phyloP scores from a whole-genome alignment of 1,139 yeast species.

The Eremothecium coryli region DNA sequence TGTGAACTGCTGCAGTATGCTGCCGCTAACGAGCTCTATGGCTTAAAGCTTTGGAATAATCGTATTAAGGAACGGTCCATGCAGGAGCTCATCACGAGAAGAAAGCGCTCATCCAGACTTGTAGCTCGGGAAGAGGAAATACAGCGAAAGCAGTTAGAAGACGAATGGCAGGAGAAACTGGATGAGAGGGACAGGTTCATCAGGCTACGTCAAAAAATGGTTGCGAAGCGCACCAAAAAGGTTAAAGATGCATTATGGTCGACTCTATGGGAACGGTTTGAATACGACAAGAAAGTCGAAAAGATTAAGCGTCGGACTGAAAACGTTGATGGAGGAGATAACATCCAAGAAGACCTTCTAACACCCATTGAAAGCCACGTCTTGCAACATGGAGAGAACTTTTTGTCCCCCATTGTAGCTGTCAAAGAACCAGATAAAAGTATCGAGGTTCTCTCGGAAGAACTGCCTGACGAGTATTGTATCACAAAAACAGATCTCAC shows the following conservation, averaged over 20 bases:
- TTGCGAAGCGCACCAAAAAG: constrained; percentile 19
- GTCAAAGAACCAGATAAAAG: constrained; percentile 7
- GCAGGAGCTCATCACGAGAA: constrained; percentile 23
- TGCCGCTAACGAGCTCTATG: constrained; percentile 22
- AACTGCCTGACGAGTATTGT: constrained; percentile 25
- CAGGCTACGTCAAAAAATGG: constrained; percentile 20
- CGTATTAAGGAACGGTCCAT: constrained; percentile 24
- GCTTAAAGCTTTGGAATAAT: constrained; percentile 21
- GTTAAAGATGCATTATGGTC: constrained; percentile 26
- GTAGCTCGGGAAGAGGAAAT: constrained; percentile 29
- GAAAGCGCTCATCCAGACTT: constrained; percentile 30
- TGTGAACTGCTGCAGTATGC: constrained; percentile 14
- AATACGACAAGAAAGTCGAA: constrained; percentile 20
- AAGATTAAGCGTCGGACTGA: constrained; percentile 10
- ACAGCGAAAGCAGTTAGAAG: constrained; percentile 24
- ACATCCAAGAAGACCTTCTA: background rate
- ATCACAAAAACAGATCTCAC: constrained; percentile 22
- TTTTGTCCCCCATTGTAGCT: constrained; percentile 6
- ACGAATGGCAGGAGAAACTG: constrained; percentile 24
- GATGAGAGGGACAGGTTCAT: constrained; percentile 25
- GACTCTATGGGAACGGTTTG: constrained; percentile 24
- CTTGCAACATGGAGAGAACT: constrained; percentile 12
- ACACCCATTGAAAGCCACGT: constrained; percentile 14
- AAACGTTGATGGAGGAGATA: constrained; percentile 2
- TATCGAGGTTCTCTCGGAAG: constrained; percentile 9